Evolutionary conservation across 2,329 filamentous ascomycete genomes (phyloP).

Genomic region (Ophiostoma piceae): DNA sequence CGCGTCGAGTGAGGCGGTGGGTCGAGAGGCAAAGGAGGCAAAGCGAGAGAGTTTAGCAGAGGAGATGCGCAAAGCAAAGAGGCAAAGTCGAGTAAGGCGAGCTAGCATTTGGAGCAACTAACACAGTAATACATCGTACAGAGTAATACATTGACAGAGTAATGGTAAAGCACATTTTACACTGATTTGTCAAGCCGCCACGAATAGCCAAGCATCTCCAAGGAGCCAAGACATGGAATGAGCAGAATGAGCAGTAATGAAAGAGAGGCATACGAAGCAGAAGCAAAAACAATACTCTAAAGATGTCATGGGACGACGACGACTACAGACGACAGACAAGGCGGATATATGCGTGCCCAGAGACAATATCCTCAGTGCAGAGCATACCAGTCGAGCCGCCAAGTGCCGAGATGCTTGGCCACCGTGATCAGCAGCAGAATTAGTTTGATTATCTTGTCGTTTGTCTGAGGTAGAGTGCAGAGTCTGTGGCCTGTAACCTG

Average conservation of each 20-base stretch:
- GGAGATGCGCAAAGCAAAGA: neutral
- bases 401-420: slow-evolving; percentile 12
- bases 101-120: neutral
- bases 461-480: neutral
- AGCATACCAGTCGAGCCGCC: slow-evolving; percentile 8
- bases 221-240: slow-evolving; percentile 1
- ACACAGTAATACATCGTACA: too few species aligned
- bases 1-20: slow-evolving; percentile 2
- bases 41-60: neutral
- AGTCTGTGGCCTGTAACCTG: too few species aligned
- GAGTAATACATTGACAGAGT: too few species aligned
- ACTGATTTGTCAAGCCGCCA: neutral
- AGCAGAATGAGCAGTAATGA: neutral
- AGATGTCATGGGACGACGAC: neutral
- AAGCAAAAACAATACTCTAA: too few species aligned
- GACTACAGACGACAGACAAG: neutral
- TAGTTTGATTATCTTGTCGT: slow-evolving; percentile 1
- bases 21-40: neutral
- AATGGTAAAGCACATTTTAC: neutral
- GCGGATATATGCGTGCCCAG: slow-evolving; percentile 8
- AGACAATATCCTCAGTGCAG: neutral
- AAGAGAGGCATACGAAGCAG: neutral
- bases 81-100: neutral
- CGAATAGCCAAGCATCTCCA: neutral
- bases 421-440: slow-evolving; percentile 4